These are phyloP conservation scores for Paramecium pentaurelia DNA, from an alignment of 73 alveolate genomes.

Conservation along the genomic window DNA sequence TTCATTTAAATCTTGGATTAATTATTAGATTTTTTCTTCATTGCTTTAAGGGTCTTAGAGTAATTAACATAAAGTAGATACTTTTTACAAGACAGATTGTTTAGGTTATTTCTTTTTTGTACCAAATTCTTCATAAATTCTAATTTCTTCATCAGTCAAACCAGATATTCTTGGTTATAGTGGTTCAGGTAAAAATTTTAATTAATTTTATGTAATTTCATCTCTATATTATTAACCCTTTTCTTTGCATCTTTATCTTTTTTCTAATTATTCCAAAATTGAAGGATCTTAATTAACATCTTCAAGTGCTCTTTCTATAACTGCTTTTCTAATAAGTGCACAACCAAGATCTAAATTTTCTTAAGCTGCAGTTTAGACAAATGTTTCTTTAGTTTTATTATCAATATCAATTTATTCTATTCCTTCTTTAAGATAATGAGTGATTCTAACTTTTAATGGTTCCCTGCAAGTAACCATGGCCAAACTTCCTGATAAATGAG, in stretches of 20 bases:
- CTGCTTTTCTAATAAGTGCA: constrained; percentile 81
- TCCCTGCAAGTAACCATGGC: constrained; percentile 98
- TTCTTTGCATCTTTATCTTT: constrained; percentile 73
- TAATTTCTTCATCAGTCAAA: constrained; percentile 7
- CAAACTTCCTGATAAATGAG: constrained; percentile 92
- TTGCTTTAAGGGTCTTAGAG: neutral
- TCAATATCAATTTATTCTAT: neutral
- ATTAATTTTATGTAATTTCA: constrained; percentile 60
- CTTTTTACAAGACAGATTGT: neutral
- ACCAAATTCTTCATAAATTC: constrained; percentile 38
- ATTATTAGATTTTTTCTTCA: neutral
- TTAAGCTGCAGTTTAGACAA: constrained; percentile 47
- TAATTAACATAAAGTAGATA: neutral
- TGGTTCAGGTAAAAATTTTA: constrained; percentile 81
- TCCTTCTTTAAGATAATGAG: constrained; percentile 76
- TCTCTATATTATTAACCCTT: constrained; percentile 67
- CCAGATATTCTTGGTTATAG: constrained; percentile 75
- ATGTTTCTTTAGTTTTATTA: neutral
- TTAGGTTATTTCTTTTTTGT: neutral
- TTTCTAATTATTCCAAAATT: constrained; percentile 80
- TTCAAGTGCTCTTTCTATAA: constrained; percentile 88
- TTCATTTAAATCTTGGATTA: neutral
- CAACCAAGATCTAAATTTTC: constrained; percentile 95
- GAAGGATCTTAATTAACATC: constrained; percentile 86
- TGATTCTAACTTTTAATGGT: constrained; percentile 86